Evolutionary conservation across 83 land plant species (phyloP), one percentile per base, ranked within the genome.

Genomic region (Larix sibirica): DNA sequence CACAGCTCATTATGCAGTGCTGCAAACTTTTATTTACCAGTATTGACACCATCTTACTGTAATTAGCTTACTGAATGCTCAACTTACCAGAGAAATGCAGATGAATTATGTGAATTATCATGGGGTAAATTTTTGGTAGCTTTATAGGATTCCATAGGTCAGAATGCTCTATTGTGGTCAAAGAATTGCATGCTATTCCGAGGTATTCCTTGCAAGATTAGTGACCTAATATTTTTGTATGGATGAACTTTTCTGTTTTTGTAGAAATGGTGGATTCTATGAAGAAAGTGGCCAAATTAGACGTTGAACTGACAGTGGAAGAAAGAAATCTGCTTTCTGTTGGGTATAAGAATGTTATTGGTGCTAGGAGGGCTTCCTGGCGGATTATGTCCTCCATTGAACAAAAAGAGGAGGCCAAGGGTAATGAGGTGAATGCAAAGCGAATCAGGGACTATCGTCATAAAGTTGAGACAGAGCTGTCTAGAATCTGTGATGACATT

Each of bases 331-430:
- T 83, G 74, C 83, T 84, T 28, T 84, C 85, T 7, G 85, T 84
- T 33, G 85, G 85, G 44, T 84, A 84, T n/a, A 84, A 84, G 33
- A 84, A 84, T 69, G 85, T 81, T 6, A 84, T 84, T 21, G 85
- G 85, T 24, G 85, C 83, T 31, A 83, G 85, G 36, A 47, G 85
- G 36, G 85, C 85, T 56, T 84, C 85, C 50, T 84, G 85, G 85
- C 71, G 85, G 20, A 84, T 84, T 44, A 56, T 81, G 76, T 84
- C 85, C 1, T 84, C 85, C 20, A 84, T 84, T 42, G 85, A 84
- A 70, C 85, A 84, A 82, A 84, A 84, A 28, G 85, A 84, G 47
- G 83, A 84, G 77, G 62, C 77, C 9, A 84, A 80, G 28, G 85
- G 84, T 14, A 84, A 84, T 60, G 85, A 84, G 18, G 18, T 65